Evolutionary conservation across 164 flowering plant species (phyloP), one percentile per base, ranked within the genome.

Genomic region (Nelumbo lutea): DNA sequence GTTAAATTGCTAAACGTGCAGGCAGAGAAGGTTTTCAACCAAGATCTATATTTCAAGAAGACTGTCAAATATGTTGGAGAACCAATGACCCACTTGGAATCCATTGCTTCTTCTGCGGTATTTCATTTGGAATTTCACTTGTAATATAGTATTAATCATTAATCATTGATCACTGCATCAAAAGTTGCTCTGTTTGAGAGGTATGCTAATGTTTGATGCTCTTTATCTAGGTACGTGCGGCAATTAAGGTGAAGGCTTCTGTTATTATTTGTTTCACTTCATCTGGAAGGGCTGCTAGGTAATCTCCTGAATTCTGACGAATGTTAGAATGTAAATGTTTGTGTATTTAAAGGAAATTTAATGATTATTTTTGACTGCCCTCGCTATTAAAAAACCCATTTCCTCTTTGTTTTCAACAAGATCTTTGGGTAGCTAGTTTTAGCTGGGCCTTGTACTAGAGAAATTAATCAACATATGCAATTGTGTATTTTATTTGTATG

Each of bases 21-120:
- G 98, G 97, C 98, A 13, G 98, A 93, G 77, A 94, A 88, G 78
- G 98, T 89, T 58, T 94, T 77, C 83, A 91, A 94, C 76, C 96
- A 90, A 59, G 93, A 90, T 65, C 71, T 82, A 52, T 87, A 88
- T 74, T 94, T 90, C 78, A 94, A 91, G 87, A 90, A 78, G 80
- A 76, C 93, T 67, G 84, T 86, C 69, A 94, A 94, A 76, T 78
- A 74, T 81, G 90, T 88, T 59, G 91, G 95, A 63, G 98, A 94
- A 68, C 90, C 95, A 65, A 94, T 94, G 97, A 77, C 81, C 45
- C 98, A 94, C 78, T 80, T 91, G 79, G 98, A 94, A 81, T 91
- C 97, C 39, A 91, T 94, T 77, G 90, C 95, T 83, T 91, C 97
- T 55, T 86, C 98, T 59, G 96, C 98, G 81, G 97, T 94, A 90